Evolutionary conservation across 495 filamentous ascomycete species (phyloP), one percentile per base, ranked within the genome.

Genomic region (Parathielavia appendiculata): DNA sequence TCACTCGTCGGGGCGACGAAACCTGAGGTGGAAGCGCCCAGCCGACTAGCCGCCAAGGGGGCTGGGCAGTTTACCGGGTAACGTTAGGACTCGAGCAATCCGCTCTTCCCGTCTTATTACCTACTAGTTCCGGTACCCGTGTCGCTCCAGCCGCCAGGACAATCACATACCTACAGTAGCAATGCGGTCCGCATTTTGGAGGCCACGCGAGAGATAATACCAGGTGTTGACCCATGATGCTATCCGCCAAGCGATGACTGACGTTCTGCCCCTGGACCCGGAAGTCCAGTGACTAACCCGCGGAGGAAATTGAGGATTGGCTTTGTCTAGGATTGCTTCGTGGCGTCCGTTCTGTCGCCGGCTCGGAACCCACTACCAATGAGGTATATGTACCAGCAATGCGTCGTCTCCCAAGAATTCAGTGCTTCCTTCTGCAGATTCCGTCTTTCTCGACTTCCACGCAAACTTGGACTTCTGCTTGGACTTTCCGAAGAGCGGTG

Each of bases 401-500:
- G 20, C 49, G 39, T 48, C 43, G 34, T 36, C 43, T 23, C 22
- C 23, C 56, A 47, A n/a, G 22, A 17, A n/a, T n/a, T 30, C 6
- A 7, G 23, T 17, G 36, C 17, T 35, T 44, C 9, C 32, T 40
- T 38, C 38, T 46, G 58, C 32, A 19, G 47, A 40, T 52, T 45
- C 20, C 14, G 12, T 43, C 39, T 38, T 16, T 19, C 12, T 23
- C 35, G 34, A 16, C 52, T 47, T 30, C 54, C 41, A 53, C 57
- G 35, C 30, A 10, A 34, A 30, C n/a, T 35, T 34, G 13, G 36
- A 20, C n/a, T 35, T 47, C 45, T 36, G 52, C 43, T 22, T 36
- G 35, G 35, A 32, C 19, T 35, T 22, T 55, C 51, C 51, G 43
- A 66, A 62, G 59, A 58, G 69, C 69, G 65, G 69, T 71, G 67